Percentiles rank a stretch among this genome's conserved stretches.
phyloP scores from a whole-genome alignment of 1,284 basidiomycete genomes.

The Marasmius sp. region DNA sequence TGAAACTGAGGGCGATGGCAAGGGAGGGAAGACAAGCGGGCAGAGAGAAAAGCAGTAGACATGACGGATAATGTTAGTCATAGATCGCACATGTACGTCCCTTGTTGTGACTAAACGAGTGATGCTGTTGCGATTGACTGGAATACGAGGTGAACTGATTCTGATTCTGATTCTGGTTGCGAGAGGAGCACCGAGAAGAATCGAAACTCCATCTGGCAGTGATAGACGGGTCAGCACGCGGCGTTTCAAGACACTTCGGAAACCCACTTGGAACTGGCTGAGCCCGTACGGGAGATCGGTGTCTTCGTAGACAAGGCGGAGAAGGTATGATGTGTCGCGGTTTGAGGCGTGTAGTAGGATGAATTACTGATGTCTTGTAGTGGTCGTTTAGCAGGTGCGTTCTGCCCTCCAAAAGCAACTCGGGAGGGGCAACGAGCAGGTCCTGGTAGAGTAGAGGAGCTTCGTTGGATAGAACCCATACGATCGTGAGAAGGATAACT shows the following conservation, averaged over 20 bases:
- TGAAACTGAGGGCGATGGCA: neutral
- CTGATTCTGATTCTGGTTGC: neutral
- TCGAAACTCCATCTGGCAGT: neutral
- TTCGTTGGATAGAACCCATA: neutral
- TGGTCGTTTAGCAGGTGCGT: conserved; percentile 7
- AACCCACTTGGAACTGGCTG: conserved; percentile 33
- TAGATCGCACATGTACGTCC: neutral
- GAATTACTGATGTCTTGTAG: conserved; percentile 15
- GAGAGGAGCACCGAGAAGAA: neutral
- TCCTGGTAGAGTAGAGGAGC: conserved; percentile 1
- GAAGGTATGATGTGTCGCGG: conserved; percentile 28
- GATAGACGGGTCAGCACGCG: neutral
- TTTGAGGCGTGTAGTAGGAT: conserved; percentile 8
- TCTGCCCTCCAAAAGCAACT: conserved; percentile 3
- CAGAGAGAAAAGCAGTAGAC: neutral
- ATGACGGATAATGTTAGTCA: neutral
- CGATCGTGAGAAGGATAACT: conserved; percentile 1
- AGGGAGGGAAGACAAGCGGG: neutral
- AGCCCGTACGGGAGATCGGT: conserved; percentile 30
- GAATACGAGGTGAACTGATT: neutral
- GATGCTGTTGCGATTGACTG: neutral
- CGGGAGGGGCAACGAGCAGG: conserved; percentile 4
- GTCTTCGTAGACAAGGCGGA: conserved; percentile 22
- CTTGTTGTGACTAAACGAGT: neutral
- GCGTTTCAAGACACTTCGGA: neutral